Conservation (phyloP, 495 filamentous ascomycete species). For the Neurospora sublineolata region DNA sequence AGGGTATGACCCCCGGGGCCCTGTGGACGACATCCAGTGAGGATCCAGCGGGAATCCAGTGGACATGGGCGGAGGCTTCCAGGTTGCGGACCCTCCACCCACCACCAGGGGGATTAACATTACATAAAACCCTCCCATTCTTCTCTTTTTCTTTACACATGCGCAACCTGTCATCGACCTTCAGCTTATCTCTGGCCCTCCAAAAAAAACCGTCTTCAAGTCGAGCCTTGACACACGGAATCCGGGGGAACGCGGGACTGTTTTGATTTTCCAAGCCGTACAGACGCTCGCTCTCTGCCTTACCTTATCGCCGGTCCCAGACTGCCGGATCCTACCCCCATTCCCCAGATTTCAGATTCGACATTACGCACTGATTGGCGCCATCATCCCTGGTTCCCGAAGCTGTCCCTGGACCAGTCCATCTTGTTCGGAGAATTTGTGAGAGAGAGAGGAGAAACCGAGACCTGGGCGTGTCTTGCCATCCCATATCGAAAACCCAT, state of each 20-base stretch:
- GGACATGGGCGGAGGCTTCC: conserved; percentile 12
- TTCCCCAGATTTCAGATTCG: conserved; percentile 22
- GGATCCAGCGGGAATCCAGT: background rate
- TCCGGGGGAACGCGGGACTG: conserved; percentile 17
- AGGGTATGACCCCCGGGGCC: background rate
- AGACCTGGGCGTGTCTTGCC: background rate
- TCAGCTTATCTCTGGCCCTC: conserved; percentile 31
- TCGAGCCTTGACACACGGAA: conserved; percentile 24
- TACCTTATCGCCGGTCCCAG: conserved; percentile 32
- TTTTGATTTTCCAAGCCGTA: conserved; percentile 15
- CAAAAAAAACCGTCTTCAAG: conserved; percentile 26
- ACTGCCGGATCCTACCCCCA: conserved; percentile 31
- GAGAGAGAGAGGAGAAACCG: background rate
- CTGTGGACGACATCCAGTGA: background rate
- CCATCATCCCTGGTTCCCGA: conserved; percentile 16
- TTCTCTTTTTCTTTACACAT: conserved; percentile 37
- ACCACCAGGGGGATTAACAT: conserved; percentile 33
- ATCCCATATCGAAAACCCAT: background rate
- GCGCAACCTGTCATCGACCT: conserved; percentile 32
- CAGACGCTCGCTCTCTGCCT: conserved; percentile 1
- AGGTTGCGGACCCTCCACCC: conserved; percentile 24
- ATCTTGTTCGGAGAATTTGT: conserved; percentile 14
- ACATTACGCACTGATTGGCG: conserved; percentile 41
- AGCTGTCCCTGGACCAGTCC: conserved; percentile 12
- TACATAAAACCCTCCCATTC: conserved; percentile 43